Conservation (phyloP, 768 basidiomycete genomes). For the Trametopsis cervina region DNA sequence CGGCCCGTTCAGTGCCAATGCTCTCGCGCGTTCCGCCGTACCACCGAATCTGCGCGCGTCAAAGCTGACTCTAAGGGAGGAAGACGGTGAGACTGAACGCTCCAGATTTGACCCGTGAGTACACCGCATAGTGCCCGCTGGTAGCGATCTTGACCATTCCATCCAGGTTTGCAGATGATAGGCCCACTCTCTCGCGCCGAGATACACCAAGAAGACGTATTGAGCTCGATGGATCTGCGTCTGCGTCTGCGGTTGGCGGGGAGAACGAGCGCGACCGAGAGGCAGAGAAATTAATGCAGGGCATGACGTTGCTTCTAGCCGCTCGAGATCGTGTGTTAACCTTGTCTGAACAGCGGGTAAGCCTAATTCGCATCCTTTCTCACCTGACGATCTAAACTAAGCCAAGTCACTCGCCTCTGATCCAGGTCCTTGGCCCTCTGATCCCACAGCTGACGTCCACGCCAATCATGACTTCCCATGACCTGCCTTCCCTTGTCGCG, state of each 20-base stretch:
- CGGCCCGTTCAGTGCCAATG: constrained; percentile 73
- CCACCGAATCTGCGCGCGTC: constrained; percentile 69
- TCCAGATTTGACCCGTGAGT: constrained; percentile 17
- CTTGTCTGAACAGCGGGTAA: constrained; percentile 68
- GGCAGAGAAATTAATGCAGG: constrained; percentile 53
- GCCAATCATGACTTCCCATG: constrained; percentile 57
- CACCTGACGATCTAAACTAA: not conserved
- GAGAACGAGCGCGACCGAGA: constrained; percentile 44
- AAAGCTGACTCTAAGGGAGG: constrained; percentile 64
- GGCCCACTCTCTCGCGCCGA: not conserved
- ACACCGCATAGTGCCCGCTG: constrained; percentile 5
- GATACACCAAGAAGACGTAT: not conserved
- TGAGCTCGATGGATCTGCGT: no score
- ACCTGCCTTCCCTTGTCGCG: constrained; percentile 58
- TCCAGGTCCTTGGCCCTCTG: constrained; percentile 46
- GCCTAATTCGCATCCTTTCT: constrained; percentile 16
- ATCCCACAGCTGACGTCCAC: constrained; percentile 37
- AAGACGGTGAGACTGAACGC: constrained; percentile 19
- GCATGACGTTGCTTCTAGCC: constrained; percentile 59
- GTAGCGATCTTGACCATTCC: not conserved
- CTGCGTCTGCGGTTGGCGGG: constrained; percentile 1
- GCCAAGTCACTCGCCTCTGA: not conserved
- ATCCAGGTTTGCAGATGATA: constrained; percentile 14
- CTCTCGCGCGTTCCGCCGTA: constrained; percentile 65
- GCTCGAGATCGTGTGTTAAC: constrained; percentile 68